Conservation (phyloP, 2,329 filamentous ascomycete genomes). For the Paecilomyces fulvus region DNA sequence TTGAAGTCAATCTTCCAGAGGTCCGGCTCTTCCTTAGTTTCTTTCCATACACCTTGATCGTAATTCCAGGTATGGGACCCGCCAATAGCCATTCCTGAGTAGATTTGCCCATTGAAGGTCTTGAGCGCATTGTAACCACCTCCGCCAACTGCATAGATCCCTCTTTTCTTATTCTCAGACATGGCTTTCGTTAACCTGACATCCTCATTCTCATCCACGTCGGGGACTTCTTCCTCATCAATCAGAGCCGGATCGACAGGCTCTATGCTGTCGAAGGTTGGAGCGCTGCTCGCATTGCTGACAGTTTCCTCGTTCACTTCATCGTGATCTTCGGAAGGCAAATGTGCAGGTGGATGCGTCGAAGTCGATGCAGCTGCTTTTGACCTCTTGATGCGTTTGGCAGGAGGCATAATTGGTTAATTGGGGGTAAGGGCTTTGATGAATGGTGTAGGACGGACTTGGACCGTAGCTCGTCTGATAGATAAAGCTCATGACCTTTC, state of each 20-base stretch:
- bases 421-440: neutral
- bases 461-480: neutral
- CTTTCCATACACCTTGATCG: slow-evolving; percentile 25
- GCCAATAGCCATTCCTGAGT: slow-evolving; percentile 30
- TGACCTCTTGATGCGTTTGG: neutral
- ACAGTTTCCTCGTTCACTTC: neutral
- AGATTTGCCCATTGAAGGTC: slow-evolving; percentile 24
- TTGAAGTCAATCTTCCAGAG: slow-evolving; percentile 26
- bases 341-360: neutral
- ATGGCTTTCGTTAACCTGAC: neutral
- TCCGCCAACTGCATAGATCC: neutral
- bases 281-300: neutral
- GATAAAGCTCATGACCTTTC: neutral
- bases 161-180: neutral
- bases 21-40: slow-evolving; percentile 28
- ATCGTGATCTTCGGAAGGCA: neutral
- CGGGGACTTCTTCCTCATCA: neutral
- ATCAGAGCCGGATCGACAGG: neutral
- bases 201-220: neutral
- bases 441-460: neutral
- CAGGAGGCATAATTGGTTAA: neutral
- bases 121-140: slow-evolving; percentile 25
- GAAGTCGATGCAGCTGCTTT: neutral
- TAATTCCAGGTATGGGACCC: slow-evolving; percentile 31
- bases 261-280: neutral